Evolutionary conservation across 176 grass and related monocot species (phyloP).

Genomic region (Zea luxurians): DNA sequence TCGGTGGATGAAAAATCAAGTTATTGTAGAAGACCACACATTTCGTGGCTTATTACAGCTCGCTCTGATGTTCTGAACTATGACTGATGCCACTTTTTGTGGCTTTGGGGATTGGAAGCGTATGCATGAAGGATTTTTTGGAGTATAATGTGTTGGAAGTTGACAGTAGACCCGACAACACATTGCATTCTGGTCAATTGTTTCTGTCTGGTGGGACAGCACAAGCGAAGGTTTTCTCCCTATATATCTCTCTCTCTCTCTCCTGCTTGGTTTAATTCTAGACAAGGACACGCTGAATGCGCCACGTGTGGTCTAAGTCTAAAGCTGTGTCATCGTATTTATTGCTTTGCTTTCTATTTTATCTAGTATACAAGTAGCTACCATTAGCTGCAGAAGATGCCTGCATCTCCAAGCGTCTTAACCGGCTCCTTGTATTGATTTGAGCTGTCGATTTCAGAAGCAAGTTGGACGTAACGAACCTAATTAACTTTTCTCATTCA

Average conservation of each 20-base stretch:
- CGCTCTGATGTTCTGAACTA: background rate
- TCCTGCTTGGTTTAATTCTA: background rate
- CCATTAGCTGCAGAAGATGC: background rate
- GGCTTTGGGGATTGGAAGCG: background rate
- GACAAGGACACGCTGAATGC: background rate
- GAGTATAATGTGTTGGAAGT: background rate
- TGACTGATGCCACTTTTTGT: background rate
- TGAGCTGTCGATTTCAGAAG: background rate
- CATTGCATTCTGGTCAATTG: too few species aligned
- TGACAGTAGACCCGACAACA: background rate
- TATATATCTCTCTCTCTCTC: too few species aligned
- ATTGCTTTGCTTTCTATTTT: background rate
- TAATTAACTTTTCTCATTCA: background rate
- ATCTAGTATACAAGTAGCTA: background rate
- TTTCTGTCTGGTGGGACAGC: too few species aligned
- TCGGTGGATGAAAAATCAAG: background rate
- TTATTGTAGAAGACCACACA: background rate
- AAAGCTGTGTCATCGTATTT: background rate
- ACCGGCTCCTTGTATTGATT: too few species aligned
- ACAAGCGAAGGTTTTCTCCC: background rate
- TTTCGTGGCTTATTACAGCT: background rate
- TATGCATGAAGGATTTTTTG: background rate
- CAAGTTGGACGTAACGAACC: background rate
- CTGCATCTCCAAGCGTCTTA: background rate
- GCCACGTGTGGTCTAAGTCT: background rate